phyloP scores from a whole-genome alignment of 2,329 filamentous ascomycete genomes.

The Pyrenophora tritici-repentis region DNA sequence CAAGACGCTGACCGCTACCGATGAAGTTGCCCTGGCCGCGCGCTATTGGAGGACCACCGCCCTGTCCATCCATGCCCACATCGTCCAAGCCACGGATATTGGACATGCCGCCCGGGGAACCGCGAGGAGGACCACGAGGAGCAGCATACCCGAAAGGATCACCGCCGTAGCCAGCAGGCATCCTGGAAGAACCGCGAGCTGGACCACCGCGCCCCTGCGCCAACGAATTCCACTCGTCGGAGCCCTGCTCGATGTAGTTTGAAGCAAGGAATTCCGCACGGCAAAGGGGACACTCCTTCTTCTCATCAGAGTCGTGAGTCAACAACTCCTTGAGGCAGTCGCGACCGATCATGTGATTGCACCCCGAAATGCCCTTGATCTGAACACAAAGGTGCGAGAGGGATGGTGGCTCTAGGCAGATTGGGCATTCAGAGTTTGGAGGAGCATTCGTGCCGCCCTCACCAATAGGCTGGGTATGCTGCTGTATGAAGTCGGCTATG shows the following conservation, averaged over 20 bases:
- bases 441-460: background rate
- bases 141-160: background rate
- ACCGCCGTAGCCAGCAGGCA: background rate
- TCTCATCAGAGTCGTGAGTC: background rate
- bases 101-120: background rate
- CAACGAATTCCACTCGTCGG: background rate
- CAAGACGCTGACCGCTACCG: too few species aligned
- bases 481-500: slow-evolving; percentile 3
- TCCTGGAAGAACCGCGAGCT: background rate
- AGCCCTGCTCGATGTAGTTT: background rate
- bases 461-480: slow-evolving; percentile 3
- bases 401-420: slow-evolving; percentile 15
- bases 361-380: slow-evolving; percentile 16
- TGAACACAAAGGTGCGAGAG: slow-evolving; percentile 13
- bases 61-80: background rate
- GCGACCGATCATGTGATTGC: slow-evolving; percentile 24
- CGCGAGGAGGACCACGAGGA: background rate
- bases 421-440: slow-evolving; percentile 13
- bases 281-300: slow-evolving; percentile 26
- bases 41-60: background rate
- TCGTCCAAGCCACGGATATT: background rate
- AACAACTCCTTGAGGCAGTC: slow-evolving; percentile 20
- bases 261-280: slow-evolving; percentile 19
- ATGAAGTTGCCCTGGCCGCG: background rate
- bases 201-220: background rate